These are phyloP conservation scores for Cyberlindnera samutprakarnensis DNA, from an alignment of 805 yeast genomes.

Conservation along the genomic window DNA sequence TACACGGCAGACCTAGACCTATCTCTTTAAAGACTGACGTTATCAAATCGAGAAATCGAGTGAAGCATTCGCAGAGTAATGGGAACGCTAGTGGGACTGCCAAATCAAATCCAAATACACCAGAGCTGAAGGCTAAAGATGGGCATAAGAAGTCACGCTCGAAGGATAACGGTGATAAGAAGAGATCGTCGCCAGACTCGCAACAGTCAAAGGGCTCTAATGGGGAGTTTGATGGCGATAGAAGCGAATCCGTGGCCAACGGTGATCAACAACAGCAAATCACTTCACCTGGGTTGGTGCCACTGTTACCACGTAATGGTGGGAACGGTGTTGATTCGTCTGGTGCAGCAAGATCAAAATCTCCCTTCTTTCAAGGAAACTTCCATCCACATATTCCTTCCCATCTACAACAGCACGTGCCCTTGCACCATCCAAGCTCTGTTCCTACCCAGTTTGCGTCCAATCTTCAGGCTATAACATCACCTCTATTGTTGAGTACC, in stretches of 20 bases:
- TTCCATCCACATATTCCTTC: slow-evolving; percentile 25
- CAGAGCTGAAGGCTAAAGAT: slow-evolving; percentile 17
- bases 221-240: too few relatives aligned
- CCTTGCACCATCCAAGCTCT: slow-evolving; percentile 48
- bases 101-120: slow-evolving; percentile 16
- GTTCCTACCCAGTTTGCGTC: slow-evolving; percentile 69
- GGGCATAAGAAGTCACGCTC: slow-evolving; percentile 9
- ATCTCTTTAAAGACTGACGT: slow-evolving; percentile 87
- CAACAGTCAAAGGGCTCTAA: not conserved
- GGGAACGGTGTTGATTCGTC: not conserved
- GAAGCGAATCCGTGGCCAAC: slow-evolving; percentile 1
- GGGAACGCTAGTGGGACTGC: slow-evolving; percentile 5
- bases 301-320: slow-evolving; percentile 30
- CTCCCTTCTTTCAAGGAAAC: slow-evolving; percentile 8
- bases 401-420: slow-evolving; percentile 22
- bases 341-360: slow-evolving; percentile 5
- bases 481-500: slow-evolving; percentile 54
- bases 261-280: not conserved
- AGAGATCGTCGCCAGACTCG: not conserved
- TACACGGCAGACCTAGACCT: slow-evolving; percentile 91
- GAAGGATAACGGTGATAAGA: slow-evolving; percentile 1
- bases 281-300: slow-evolving; percentile 32
- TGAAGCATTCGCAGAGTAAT: slow-evolving; percentile 37
- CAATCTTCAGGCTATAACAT: slow-evolving; percentile 53
- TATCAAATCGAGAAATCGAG: slow-evolving; percentile 84